Conservation (phyloP, 306 rosid species). For the Crotalaria pallida region DNA sequence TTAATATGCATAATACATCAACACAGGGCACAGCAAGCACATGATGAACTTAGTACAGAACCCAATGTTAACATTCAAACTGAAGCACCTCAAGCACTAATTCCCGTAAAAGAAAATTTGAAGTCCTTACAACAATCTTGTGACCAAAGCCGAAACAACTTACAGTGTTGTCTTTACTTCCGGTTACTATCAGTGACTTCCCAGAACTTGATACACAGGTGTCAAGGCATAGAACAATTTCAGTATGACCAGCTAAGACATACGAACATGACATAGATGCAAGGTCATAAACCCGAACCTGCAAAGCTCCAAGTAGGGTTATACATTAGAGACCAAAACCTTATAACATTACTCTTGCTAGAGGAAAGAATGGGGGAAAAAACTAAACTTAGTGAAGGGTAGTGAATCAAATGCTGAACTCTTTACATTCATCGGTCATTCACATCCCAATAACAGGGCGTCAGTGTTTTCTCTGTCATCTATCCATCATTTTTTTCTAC, state of each 20-base stretch:
- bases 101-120: slow-evolving; percentile 10
- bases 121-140: neutral
- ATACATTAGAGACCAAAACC: slow-evolving; percentile 10
- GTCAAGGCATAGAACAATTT: slow-evolving; percentile 75
- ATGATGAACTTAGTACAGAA: slow-evolving; percentile 5
- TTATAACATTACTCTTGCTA: neutral
- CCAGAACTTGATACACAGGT: slow-evolving; percentile 80
- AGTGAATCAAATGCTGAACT: slow-evolving; percentile 18
- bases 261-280: slow-evolving; percentile 86
- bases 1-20: neutral
- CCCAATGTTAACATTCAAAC: slow-evolving; percentile 1
- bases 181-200: slow-evolving; percentile 62
- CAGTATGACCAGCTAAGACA: slow-evolving; percentile 85
- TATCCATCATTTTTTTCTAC: neutral
- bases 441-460: neutral
- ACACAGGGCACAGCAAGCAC: neutral
- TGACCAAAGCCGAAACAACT: slow-evolving; percentile 31
- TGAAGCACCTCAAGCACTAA: neutral
- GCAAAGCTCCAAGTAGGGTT: slow-evolving; percentile 40
- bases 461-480: neutral
- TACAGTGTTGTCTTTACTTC: slow-evolving; percentile 92
- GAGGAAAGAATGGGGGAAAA: neutral
- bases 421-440: slow-evolving; percentile 3
- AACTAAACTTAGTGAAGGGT: neutral
- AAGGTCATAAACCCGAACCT: slow-evolving; percentile 88